Base-by-base conservation (phyloP, 2,329 filamentous ascomycete genomes). In the Phialophora expanda region DNA sequence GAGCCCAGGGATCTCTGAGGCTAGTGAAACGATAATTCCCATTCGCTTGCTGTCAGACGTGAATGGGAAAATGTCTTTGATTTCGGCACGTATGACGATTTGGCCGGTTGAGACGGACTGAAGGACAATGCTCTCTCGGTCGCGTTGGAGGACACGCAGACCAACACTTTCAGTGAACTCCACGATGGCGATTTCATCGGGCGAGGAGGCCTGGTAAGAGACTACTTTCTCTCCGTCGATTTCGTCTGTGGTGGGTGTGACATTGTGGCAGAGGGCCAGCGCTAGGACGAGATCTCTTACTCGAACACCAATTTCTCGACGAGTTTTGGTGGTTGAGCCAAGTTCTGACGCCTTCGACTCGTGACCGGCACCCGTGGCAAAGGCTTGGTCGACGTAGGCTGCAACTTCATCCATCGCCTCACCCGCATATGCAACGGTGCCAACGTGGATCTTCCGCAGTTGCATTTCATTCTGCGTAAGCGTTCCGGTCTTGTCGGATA, bases 401-500 rank as follows among this genome's bases (percentile, higher is more conserved):
- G 87, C 82, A 12, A 99, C 95, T 80, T 99, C 96, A 72, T 98
- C 95, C 95, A 99, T 99, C 9, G 95, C 94, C 75, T 99, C 95
- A 72, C 97, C 97, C 38, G 94, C 95, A 74, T 99, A 99, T 1
- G 94, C 98, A 1, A 98, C 95, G 9, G 95, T 99, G 9, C 96
- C 95, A 61, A 99, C 92, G 74, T 99, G 96, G 5, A 99, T 94
- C 79, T 99, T 99, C 76, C 96, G 97, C 85, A 99, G 90, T 75
- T 97, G 94, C 93, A 97, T 97, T 74, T 97, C 92, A 74, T 99
- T 99, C 73, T 98, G 93, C 0, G 95, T 99, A 66, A 99, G 79
- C 1, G 95, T 99, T n/a, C 95, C 95, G 0, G 95, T 99, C 79
- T 99, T 99, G 78, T 99, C 95, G 69, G 92, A 97, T 32, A 99